These are phyloP conservation scores for Pestalotiopsis sp. DNA, from an alignment of 2,329 filamentous ascomycete species.

Conservation along the genomic window DNA sequence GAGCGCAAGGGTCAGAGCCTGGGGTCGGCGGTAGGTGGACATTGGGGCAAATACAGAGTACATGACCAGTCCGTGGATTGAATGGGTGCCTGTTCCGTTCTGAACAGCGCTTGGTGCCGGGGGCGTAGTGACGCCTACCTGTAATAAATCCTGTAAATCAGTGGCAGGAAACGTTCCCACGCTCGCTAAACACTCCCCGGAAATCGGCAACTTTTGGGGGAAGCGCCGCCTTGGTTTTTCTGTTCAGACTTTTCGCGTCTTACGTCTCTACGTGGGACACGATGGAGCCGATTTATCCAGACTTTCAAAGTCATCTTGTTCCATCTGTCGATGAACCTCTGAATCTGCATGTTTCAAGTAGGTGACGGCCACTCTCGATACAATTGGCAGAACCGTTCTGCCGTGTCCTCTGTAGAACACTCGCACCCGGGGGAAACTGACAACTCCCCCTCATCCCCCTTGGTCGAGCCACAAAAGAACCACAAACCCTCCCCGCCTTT, in stretches of 20 bases:
- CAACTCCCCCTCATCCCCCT: neutral
- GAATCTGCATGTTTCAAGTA: neutral
- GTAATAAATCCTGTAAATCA: neutral
- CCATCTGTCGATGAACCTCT: neutral
- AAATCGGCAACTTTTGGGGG: neutral
- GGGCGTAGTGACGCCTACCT: neutral
- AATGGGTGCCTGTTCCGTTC: neutral
- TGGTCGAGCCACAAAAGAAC: neutral
- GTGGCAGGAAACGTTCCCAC: neutral
- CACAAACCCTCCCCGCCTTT: neutral
- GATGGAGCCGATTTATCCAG: neutral
- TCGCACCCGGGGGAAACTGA: neutral
- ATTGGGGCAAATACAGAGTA: neutral
- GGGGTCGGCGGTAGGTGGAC: neutral
- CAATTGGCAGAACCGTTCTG: neutral
- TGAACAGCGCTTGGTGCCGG: neutral
- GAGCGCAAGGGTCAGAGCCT: too few species aligned
- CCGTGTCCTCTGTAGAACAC: neutral
- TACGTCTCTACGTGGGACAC: neutral
- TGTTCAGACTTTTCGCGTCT: neutral
- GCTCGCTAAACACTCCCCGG: neutral
- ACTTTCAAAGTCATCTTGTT: neutral
- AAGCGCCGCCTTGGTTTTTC: neutral
- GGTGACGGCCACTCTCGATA: neutral
- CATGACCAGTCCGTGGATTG: neutral